phyloP scores from a whole-genome alignment of 2,329 filamentous ascomycete genomes.

The Helminthosporium solani region DNA sequence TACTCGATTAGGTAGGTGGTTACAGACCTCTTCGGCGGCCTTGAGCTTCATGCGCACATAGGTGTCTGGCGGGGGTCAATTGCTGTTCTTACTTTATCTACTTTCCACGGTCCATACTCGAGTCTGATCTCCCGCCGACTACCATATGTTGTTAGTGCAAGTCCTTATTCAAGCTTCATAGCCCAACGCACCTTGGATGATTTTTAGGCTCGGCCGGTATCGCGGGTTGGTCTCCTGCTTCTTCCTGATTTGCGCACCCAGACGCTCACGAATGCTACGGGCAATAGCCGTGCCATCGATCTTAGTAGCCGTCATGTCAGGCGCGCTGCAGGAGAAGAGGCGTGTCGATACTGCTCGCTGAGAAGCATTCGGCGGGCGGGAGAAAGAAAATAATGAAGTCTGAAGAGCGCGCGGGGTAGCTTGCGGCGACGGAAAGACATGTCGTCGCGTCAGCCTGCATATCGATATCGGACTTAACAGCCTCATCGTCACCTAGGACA shows the following conservation, averaged over 20 bases:
- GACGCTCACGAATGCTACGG: slow-evolving; percentile 80
- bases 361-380: slow-evolving; percentile 9
- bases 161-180: not conserved
- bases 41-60: slow-evolving; percentile 99
- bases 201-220: slow-evolving; percentile 87
- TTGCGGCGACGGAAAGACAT: slow-evolving; percentile 34
- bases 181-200: slow-evolving; percentile 75
- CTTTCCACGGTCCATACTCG: slow-evolving; percentile 66
- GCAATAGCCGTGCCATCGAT: slow-evolving; percentile 97
- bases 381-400: slow-evolving; percentile 27
- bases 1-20: not conserved
- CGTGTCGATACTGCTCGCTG: slow-evolving; percentile 1
- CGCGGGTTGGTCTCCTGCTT: slow-evolving; percentile 81
- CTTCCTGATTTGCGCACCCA: slow-evolving; percentile 77
- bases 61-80: slow-evolving; percentile 62
- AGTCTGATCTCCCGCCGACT: slow-evolving; percentile 94
- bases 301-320: slow-evolving; percentile 80
- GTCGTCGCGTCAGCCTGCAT: slow-evolving; percentile 19
- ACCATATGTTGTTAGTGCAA: slow-evolving; percentile 13
- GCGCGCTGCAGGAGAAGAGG: slow-evolving; percentile 54
- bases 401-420: slow-evolving; percentile 29
- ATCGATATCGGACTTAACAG: slow-evolving; percentile 31
- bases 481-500: slow-evolving; percentile 26
- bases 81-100: too few relatives aligned
- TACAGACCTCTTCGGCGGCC: slow-evolving; percentile 80